Base-by-base conservation (phyloP, 1,284 basidiomycete species). In the Limonomyces culmigenus region DNA sequence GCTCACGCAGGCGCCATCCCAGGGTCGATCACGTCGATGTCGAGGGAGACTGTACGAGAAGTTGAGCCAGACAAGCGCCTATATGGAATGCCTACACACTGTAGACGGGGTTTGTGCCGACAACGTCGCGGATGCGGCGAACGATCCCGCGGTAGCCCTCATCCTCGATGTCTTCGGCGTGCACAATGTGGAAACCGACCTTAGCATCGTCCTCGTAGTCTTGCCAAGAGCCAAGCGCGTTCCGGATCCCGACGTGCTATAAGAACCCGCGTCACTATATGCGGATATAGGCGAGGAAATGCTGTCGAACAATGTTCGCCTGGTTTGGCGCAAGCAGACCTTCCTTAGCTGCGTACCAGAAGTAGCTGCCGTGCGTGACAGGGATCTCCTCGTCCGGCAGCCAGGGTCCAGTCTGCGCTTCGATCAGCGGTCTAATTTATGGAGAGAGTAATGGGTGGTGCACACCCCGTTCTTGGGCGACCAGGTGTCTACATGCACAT, bases 271-370 rank as follows among this genome's bases (percentile, higher is more conserved):
- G 34, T 19, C 15, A 25, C 19, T 6, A 13, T 8, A 11, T 15
- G 11, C 17, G 12, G 19, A 35, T 4, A 42, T 33, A n/a, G 32
- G 38, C 5, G 43, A 36, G 3, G 37, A 25, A 11, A 39, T 33
- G 11, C 8, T 16, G 16, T 23, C 57, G 36, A 36, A 60, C 58
- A 33, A 60, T 55, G 39, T 58, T 58, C 33, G 54, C 46, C 31
- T 51, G 49, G 45, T 60, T 54, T 11, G 51, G 39, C 19, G 58
- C 55, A n/a, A 54, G 47, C 3, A 60, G 50, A 14, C 59, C 57
- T 41, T 62, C 58, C 25, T 58, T 43, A 25, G 50, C 41, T 0
- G 59, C 59, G 35, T 58, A 56, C 48, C 49, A 59, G 48, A 62
- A 62, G 49, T 58, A 60, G 36, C 50, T 53, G 3, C 58, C 59